phyloP scores from a whole-genome alignment of 2,329 filamentous ascomycete genomes.

The Hortaea sp. region DNA sequence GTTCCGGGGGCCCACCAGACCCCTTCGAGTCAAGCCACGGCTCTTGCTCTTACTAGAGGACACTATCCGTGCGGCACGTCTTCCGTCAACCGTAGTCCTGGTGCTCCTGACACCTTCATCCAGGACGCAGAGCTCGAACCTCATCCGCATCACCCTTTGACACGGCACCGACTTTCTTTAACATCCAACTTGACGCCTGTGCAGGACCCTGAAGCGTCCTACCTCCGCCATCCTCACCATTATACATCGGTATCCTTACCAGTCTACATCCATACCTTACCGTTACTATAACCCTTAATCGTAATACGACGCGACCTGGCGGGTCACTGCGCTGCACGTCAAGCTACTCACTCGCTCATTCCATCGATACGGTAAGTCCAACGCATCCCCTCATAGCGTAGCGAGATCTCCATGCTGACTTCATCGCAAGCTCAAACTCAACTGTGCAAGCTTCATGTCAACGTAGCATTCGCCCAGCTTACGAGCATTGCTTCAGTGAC shows the following conservation, averaged over 20 bases:
- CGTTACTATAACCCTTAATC: conserved; percentile 14
- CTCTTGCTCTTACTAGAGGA: conserved; percentile 22
- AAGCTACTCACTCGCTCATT: not conserved
- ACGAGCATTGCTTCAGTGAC: conserved; percentile 14
- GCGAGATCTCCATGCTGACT: not conserved
- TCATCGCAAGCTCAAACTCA: not conserved
- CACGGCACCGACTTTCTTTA: conserved; percentile 23
- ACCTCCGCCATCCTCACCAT: conserved; percentile 10
- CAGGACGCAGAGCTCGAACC: conserved; percentile 8
- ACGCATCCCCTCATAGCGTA: not conserved
- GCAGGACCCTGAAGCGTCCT: conserved; percentile 19
- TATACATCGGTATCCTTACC: not conserved
- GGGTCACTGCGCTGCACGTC: conserved; percentile 2
- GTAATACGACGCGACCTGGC: conserved; percentile 6
- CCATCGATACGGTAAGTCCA: not conserved
- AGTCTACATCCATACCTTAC: not conserved
- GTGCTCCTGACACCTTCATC: conserved; percentile 15
- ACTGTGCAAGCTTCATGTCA: conserved; percentile 13
- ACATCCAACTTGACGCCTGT: conserved; percentile 24
- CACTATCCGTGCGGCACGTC: conserved; percentile 20
- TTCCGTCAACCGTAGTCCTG: conserved; percentile 22
- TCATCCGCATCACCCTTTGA: conserved; percentile 11
- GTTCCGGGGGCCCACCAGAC: conserved; percentile 16
- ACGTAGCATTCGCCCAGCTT: conserved; percentile 10
- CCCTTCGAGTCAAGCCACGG: conserved; percentile 19